These are phyloP conservation scores for Alternaria ventricosa DNA, from an alignment of 2,329 filamentous ascomycete species.

Conservation along the genomic window DNA sequence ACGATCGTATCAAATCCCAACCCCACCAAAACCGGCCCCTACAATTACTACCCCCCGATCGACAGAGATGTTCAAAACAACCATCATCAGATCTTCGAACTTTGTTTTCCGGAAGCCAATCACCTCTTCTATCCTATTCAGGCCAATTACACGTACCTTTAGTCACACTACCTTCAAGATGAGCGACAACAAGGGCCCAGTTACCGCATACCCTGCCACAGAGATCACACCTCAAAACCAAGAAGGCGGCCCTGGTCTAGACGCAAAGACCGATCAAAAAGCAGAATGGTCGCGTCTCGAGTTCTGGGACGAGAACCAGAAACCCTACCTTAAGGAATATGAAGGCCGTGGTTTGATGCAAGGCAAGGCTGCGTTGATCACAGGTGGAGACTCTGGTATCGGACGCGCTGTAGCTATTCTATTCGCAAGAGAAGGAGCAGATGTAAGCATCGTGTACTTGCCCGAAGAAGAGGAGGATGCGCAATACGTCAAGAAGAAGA, in stretches of 20 bases:
- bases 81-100: not conserved
- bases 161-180: slow-evolving; percentile 12
- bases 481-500: slow-evolving; percentile 70
- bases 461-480: slow-evolving; percentile 78
- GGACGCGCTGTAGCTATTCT: slow-evolving; percentile 75
- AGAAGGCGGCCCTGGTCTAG: slow-evolving; percentile 24
- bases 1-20: slow-evolving; percentile 8
- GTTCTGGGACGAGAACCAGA: slow-evolving; percentile 29
- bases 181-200: slow-evolving; percentile 19
- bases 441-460: slow-evolving; percentile 73
- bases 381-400: slow-evolving; percentile 79
- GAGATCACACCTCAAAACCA: slow-evolving; percentile 24
- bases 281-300: slow-evolving; percentile 29
- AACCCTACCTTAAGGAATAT: slow-evolving; percentile 31
- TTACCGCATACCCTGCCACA: slow-evolving; percentile 27
- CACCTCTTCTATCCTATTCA: not conserved
- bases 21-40: slow-evolving; percentile 6
- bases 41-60: slow-evolving; percentile 1
- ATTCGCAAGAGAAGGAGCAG: slow-evolving; percentile 79
- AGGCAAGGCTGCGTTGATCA: slow-evolving; percentile 64
- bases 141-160: not conserved
- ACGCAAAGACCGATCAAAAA: slow-evolving; percentile 21
- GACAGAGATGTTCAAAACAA: not conserved
- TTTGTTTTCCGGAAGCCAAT: not conserved
- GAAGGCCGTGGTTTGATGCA: slow-evolving; percentile 28